Conservation (phyloP, 805 yeast species). For the Millerago galiae region DNA sequence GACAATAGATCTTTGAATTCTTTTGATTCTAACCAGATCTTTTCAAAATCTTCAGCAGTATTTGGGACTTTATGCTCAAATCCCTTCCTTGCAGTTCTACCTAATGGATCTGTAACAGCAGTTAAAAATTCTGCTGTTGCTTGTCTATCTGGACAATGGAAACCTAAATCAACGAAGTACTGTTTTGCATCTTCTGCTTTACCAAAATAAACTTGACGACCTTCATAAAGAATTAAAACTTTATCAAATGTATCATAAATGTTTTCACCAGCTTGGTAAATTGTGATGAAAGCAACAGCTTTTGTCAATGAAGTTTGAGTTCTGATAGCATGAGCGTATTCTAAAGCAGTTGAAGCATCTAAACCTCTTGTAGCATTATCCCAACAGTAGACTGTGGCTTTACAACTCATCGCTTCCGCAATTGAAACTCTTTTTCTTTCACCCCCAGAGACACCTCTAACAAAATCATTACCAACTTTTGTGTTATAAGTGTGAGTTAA, state of each 20-base stretch:
- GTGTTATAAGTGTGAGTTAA: conserved; percentile 53
- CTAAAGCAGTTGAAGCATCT: conserved; percentile 79
- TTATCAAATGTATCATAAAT: conserved; percentile 60
- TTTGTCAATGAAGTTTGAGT: conserved; percentile 48
- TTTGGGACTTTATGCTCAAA: conserved; percentile 48
- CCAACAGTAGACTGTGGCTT: conserved; percentile 62
- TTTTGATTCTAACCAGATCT: conserved; percentile 48
- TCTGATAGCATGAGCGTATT: conserved; percentile 61
- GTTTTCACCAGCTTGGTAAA: conserved; percentile 64
- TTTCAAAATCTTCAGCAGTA: conserved; percentile 56
- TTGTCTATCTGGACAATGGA: conserved; percentile 54
- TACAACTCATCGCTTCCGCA: conserved; percentile 66
- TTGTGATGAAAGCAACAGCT: conserved; percentile 58
- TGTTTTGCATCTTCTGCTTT: conserved; percentile 44
- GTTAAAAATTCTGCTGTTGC: conserved; percentile 69
- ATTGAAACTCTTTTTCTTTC: conserved; percentile 81
- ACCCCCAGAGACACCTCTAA: conserved; percentile 80
- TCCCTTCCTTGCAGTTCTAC: conserved; percentile 45
- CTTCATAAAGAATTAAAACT: conserved; percentile 52
- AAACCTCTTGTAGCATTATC: conserved; percentile 85
- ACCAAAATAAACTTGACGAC: conserved; percentile 62
- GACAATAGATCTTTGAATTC: no score
- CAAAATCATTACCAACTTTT: conserved; percentile 53
- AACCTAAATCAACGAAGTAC: conserved; percentile 63
- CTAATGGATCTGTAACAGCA: conserved; percentile 64